These are phyloP conservation scores for Candolleomyces aberdarensis DNA, from an alignment of 768 basidiomycete species.

Conservation along the genomic window DNA sequence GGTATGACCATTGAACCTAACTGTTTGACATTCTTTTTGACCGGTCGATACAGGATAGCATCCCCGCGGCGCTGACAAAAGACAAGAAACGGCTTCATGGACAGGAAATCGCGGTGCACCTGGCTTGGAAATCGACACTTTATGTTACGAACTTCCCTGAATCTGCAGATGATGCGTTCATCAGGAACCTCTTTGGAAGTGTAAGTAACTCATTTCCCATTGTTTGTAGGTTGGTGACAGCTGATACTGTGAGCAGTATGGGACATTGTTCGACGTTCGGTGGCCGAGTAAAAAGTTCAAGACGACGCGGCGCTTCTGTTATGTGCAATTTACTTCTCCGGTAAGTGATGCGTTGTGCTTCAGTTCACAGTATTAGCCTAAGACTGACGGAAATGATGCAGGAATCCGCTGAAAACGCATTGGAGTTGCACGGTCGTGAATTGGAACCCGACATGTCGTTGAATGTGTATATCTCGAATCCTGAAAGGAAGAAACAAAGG, in stretches of 20 bases:
- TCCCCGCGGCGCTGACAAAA: conserved; percentile 87
- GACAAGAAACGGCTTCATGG: conserved; percentile 86
- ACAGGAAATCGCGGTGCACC: conserved; percentile 77
- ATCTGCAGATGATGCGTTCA: conserved; percentile 68
- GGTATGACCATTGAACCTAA: conserved; percentile 29
- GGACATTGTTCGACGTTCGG: conserved; percentile 87
- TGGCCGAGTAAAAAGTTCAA: conserved; percentile 99
- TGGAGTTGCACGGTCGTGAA: conserved; percentile 78
- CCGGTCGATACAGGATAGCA: conserved; percentile 51
- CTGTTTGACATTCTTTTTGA: not conserved
- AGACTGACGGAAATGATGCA: conserved; percentile 20
- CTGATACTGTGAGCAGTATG: conserved; percentile 54
- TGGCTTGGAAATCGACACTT: conserved; percentile 91
- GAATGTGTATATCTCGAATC: conserved; percentile 86
- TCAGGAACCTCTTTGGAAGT: conserved; percentile 75
- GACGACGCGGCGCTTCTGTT: conserved; percentile 86
- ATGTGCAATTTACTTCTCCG: conserved; percentile 85
- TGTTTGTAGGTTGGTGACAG: not conserved
- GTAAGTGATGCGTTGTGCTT: conserved; percentile 42
- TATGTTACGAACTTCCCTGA: conserved; percentile 97
- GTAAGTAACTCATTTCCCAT: conserved; percentile 32
- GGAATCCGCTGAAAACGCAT: conserved; percentile 68
- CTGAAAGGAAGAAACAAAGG: conserved; percentile 84
- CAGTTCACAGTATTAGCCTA: not conserved
- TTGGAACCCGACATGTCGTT: conserved; percentile 65